Evolutionary conservation across 768 basidiomycete species (phyloP).

Genomic region (Lentinula sp.): DNA sequence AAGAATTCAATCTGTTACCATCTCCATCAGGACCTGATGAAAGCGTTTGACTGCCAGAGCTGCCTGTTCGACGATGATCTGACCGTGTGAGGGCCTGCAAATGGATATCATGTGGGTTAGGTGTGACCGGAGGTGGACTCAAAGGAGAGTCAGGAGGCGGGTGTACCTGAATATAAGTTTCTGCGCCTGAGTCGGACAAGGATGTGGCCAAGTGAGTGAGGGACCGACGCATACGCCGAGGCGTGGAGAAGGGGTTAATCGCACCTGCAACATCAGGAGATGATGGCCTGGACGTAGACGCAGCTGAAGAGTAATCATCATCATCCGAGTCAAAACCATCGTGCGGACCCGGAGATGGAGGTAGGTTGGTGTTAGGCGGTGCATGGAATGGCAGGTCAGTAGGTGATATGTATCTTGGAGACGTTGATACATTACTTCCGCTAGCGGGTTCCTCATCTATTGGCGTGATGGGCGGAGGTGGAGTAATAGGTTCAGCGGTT

Average conservation of each 20-base stretch:
- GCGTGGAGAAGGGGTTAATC: slow-evolving; percentile 68
- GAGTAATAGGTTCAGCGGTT: slow-evolving; percentile 41
- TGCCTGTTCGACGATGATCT: slow-evolving; percentile 31
- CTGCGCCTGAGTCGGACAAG: slow-evolving; percentile 59
- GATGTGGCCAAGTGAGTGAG: slow-evolving; percentile 63
- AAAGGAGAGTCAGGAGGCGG: slow-evolving; percentile 76
- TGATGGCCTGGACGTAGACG: slow-evolving; percentile 49
- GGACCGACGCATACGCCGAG: slow-evolving; percentile 59
- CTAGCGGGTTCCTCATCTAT: slow-evolving; percentile 56
- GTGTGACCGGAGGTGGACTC: slow-evolving; percentile 81
- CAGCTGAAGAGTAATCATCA: slow-evolving; percentile 31
- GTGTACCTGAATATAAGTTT: slow-evolving; percentile 65
- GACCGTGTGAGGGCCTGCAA: slow-evolving; percentile 55
- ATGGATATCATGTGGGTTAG: slow-evolving; percentile 76
- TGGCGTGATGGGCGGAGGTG: slow-evolving; percentile 71
- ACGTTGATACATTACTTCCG: slow-evolving; percentile 44
- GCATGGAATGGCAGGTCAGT: slow-evolving; percentile 60
- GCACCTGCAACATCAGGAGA: slow-evolving; percentile 72
- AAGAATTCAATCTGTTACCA: slow-evolving; percentile 15
- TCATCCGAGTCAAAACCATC: slow-evolving; percentile 22
- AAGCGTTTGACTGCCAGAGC: slow-evolving; percentile 21
- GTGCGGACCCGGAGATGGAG: slow-evolving; percentile 27
- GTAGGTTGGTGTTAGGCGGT: slow-evolving; percentile 41
- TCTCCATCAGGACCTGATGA: slow-evolving; percentile 17
- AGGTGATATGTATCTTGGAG: slow-evolving; percentile 52